These are phyloP conservation scores for Primulina tabacum DNA, from an alignment of 257 asterid genomes.

Conservation along the genomic window DNA sequence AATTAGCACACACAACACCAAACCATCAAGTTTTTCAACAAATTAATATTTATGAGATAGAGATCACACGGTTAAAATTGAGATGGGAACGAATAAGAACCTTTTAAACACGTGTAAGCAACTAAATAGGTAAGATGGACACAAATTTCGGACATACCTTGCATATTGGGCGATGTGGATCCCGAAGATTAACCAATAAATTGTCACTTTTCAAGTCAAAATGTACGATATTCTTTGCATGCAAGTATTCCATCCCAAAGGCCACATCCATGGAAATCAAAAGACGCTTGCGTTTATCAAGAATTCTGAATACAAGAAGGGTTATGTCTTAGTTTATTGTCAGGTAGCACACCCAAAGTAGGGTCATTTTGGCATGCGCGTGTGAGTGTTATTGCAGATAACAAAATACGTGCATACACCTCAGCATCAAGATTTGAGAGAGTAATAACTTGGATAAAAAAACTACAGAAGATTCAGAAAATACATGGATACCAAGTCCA, in stretches of 20 bases:
- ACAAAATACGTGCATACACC: background rate
- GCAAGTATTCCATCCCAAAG: constrained; percentile 98
- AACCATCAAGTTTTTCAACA: background rate
- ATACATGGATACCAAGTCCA: constrained; percentile 1
- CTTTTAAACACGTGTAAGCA: constrained; percentile 1
- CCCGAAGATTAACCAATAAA: constrained; percentile 93
- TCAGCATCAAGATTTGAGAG: constrained; percentile 7
- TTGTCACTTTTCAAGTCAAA: constrained; percentile 98
- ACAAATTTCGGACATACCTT: constrained; percentile 52
- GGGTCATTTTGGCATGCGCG: background rate
- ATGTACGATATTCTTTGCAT: constrained; percentile 92
- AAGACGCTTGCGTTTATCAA: constrained; percentile 88
- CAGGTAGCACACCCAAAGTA: constrained; percentile 1
- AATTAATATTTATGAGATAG: no score
- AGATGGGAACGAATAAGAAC: background rate
- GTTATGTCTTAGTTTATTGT: constrained; percentile 16
- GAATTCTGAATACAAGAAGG: constrained; percentile 47
- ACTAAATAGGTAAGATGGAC: constrained; percentile 3
- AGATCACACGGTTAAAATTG: background rate
- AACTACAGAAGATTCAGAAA: background rate
- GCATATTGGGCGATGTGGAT: constrained; percentile 99
- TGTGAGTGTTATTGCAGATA: background rate
- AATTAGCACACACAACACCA: constrained; percentile 10
- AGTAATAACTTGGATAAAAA: background rate
- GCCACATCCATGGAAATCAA: constrained; percentile 96